Percentiles rank a stretch among this genome's conserved stretches.
phyloP scores from a whole-genome alignment of 2,329 filamentous ascomycete species.

The Fusarium verticillioides region DNA sequence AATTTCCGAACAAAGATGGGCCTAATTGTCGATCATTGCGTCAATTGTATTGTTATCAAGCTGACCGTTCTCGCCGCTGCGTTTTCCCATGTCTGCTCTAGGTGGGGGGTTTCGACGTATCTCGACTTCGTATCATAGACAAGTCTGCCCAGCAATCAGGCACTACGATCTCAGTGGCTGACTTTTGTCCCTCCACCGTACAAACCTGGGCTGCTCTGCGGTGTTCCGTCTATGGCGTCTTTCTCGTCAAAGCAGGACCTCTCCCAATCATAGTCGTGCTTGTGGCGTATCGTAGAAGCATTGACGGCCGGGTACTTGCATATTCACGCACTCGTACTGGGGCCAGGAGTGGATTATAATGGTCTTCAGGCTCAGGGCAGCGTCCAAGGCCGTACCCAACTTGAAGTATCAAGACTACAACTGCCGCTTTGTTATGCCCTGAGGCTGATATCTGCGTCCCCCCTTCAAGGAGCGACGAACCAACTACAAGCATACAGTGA shows the following conservation, averaged over 20 bases:
- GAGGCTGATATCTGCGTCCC: slow-evolving; percentile 26
- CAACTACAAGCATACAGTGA: slow-evolving; percentile 8
- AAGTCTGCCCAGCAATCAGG: slow-evolving; percentile 29
- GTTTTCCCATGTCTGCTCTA: neutral
- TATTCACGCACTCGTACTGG: slow-evolving; percentile 52
- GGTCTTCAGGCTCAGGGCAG: slow-evolving; percentile 37
- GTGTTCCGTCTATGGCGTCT: slow-evolving; percentile 44
- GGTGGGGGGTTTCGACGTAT: slow-evolving; percentile 13
- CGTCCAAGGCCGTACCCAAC: slow-evolving; percentile 28
- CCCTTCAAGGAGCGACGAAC: slow-evolving; percentile 4
- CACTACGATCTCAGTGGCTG: slow-evolving; percentile 38
- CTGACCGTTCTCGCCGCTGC: slow-evolving; percentile 16
- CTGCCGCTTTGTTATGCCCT: slow-evolving; percentile 20
- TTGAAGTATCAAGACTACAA: slow-evolving; percentile 31
- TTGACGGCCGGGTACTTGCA: slow-evolving; percentile 62
- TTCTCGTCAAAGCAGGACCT: slow-evolving; percentile 43
- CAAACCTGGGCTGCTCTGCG: slow-evolving; percentile 41
- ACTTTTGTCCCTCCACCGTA: slow-evolving; percentile 25
- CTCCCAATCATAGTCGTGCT: slow-evolving; percentile 56
- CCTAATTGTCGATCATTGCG: slow-evolving; percentile 17
- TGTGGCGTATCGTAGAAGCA: slow-evolving; percentile 60
- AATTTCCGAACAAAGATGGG: slow-evolving; percentile 19
- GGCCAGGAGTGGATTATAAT: slow-evolving; percentile 25
- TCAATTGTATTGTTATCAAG: slow-evolving; percentile 12
- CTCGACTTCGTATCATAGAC: slow-evolving; percentile 37